Evolutionary conservation across 2,329 filamentous ascomycete species (phyloP).

Genomic region (Aspergillus amoenus): DNA sequence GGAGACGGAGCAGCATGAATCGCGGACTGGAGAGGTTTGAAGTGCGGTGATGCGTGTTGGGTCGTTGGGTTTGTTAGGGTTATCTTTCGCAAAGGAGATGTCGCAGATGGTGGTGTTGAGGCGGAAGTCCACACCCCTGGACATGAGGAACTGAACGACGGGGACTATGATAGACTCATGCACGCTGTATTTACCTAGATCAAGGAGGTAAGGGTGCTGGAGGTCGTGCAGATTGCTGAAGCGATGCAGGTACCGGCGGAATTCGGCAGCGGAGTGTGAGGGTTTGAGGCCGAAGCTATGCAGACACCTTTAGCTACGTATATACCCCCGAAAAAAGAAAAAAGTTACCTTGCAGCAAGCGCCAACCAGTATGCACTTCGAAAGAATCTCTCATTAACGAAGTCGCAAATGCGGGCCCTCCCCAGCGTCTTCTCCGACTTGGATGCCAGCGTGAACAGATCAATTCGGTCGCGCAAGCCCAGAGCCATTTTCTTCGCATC

Average conservation of each 20-base stretch:
- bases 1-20: background rate
- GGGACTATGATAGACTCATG: conserved; percentile 28
- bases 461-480: conserved; percentile 19
- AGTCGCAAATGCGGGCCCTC: conserved; percentile 17
- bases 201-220: conserved; percentile 17
- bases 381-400: conserved; percentile 22
- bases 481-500: conserved; percentile 10
- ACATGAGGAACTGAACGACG: conserved; percentile 23
- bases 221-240: conserved; percentile 24
- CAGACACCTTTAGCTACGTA: background rate
- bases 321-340: background rate
- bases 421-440: conserved; percentile 20
- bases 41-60: conserved; percentile 1
- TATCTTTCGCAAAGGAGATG: conserved; percentile 20
- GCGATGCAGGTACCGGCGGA: conserved; percentile 24
- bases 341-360: conserved; percentile 23
- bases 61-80: background rate
- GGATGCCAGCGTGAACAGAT: conserved; percentile 17
- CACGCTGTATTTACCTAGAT: conserved; percentile 24
- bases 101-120: conserved; percentile 27
- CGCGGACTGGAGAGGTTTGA: background rate
- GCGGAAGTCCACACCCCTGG: conserved; percentile 27
- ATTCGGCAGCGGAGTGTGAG: conserved; percentile 30
- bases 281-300: conserved; percentile 28
- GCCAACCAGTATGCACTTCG: conserved; percentile 27